Base-by-base conservation (phyloP, 139 green algal genomes). In the Haematococcus lacustris region DNA sequence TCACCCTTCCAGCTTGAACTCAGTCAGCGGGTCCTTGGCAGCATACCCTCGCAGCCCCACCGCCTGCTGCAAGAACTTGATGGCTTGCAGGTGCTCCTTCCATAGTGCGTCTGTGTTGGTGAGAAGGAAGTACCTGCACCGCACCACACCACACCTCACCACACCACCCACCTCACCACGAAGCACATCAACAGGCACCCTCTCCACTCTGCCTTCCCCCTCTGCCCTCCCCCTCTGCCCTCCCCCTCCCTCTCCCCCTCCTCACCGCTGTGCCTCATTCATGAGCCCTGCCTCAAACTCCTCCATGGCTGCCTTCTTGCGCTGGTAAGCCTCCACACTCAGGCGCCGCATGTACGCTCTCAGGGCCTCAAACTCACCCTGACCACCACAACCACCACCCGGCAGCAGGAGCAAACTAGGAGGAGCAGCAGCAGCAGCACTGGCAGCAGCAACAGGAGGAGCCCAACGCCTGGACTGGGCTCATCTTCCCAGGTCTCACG, bases 1-100 rank as follows among this genome's bases (percentile, higher is more conserved):
- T 63, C 32, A 72, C 67, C 91, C 96, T 84, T 99, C 95, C 30
- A 99, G 87, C 87, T 99, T 99, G 88, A 98, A 99, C 89, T 99
- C 96, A 4, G 90, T 96, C 35, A 99, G 87, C 1, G 96, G 96
- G 82, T 99, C 96, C 71, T 87, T 88, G 35, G 71, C 76, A 5
- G 84, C 89, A 61, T 92, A 94, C 25, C 93, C 93, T 7, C 92
- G 85, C 73, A 98, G 84, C 34, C 91, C 89, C 64, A 98, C 92
- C 2, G 93, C 94, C 84, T 97, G 90, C 83, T 98, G 95, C 73
- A 98, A 69, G 81, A 98, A 98, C 83, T 97, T 97, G 79, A 99
- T 97, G 38, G 92, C 90, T 85, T 94, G 89, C 62, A 98, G 82
- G 77, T 98, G 94, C 80, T 98, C 91, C 88, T 98, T 97, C 95